Conservation (phyloP, 805 yeast species). For the Yarrowia sp. region DNA sequence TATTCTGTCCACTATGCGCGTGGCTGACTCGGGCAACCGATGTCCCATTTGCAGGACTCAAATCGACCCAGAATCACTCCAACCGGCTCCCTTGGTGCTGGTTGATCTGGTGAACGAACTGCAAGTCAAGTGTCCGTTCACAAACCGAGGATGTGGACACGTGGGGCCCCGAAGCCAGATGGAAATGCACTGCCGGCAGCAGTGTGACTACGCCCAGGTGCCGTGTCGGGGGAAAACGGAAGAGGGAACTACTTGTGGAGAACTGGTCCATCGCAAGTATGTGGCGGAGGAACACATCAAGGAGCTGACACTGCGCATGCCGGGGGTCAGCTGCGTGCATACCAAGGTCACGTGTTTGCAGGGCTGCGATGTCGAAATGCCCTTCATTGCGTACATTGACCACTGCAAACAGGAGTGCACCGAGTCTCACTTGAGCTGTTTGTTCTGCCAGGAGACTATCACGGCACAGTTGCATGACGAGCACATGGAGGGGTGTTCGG, state of each 20-base stretch:
- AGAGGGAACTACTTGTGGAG: neutral
- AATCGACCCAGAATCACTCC: conserved; percentile 17
- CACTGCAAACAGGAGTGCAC: conserved; percentile 29
- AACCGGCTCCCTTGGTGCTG: conserved; percentile 55
- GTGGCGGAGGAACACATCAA: neutral
- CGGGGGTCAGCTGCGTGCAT: conserved; percentile 32
- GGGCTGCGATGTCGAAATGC: conserved; percentile 30
- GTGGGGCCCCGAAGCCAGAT: conserved; percentile 59
- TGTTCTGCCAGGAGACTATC: conserved; percentile 24
- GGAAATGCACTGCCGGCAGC: conserved; percentile 47
- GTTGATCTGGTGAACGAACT: conserved; percentile 62
- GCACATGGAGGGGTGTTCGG: conserved; percentile 32
- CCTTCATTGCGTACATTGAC: conserved; percentile 26
- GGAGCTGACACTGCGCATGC: neutral
- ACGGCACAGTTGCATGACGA: conserved; percentile 27
- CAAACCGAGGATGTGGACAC: conserved; percentile 55
- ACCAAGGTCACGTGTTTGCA: conserved; percentile 31
- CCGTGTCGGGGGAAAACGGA: conserved; percentile 37
- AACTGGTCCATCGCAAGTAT: conserved; percentile 9
- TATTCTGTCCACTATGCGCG: conserved; percentile 37
- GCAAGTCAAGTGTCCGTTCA: conserved; percentile 54
- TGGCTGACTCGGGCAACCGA: conserved; percentile 16
- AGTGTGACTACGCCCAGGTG: conserved; percentile 44
- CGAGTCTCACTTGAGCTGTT: conserved; percentile 30
- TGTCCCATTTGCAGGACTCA: conserved; percentile 17